Base-by-base conservation (phyloP, 176 grass and related monocot species). In the Oryza officinalis region DNA sequence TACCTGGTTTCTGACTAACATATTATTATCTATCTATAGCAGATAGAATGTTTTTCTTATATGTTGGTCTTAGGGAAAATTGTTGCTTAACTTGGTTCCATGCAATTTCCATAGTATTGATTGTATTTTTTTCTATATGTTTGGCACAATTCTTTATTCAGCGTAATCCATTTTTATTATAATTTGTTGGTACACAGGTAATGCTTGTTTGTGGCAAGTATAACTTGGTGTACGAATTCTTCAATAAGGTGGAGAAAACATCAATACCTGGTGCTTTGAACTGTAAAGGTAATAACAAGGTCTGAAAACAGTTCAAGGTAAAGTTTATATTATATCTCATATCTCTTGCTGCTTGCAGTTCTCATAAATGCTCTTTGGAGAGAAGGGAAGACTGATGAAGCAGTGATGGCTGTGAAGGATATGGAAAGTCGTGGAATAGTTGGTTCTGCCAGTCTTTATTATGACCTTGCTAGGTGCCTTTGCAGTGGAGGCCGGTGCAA, bases 121-220 rank as follows among this genome's bases (percentile, higher is more conserved):
- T 49, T 74, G 33, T 27, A 28, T 74, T 47, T 50, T 83, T 93
- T 57, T 45, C 27, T 80, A 17, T 75, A 22, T 81, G 54, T 72
- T 52, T 52, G 23, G 5, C 22, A 15, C n/a, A 70, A 71, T 61
- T 75, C 20, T 78, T 22, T 88, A 44, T 73, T 74, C 67, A 69
- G 54, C 46, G 45, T 61, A 63, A 83, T 44, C 64, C 20, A 31
- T 72, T 78, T 54, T 79, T 76, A 63, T 52, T 75, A 86, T 80
- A 69, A 78, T 12, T 81, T 82, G 25, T 20, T 60, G 77, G 22
- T 86, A 82, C 22, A 60, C 78, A 98, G 93, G 91, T 95, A 54
- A 98, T 98, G 96, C 91, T 98, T 81, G 91, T 72, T 80, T 98
- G 93, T 74, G 93, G 85, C 65, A 98, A 98, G 89, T 98, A 95